Conservation (phyloP, 108 stramenopile species). For the Skeletonema costatum region DNA sequence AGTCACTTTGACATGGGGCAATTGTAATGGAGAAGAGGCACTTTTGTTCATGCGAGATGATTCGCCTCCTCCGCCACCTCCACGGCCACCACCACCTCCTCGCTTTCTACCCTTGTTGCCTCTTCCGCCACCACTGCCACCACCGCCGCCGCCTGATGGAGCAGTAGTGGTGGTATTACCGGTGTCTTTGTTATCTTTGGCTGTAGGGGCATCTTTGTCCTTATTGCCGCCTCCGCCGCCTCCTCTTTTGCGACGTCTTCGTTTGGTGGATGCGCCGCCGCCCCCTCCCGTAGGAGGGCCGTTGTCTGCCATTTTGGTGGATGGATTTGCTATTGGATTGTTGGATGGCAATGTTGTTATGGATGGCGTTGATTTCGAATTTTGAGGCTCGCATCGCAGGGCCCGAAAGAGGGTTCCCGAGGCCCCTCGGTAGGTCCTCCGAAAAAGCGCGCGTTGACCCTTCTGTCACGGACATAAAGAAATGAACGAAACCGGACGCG, state of each 20-base stretch:
- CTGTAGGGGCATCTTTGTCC: not conserved
- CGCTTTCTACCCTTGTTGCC: constrained; percentile 18
- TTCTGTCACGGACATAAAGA: not conserved
- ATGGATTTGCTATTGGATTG: not conserved
- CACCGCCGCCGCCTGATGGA: not conserved
- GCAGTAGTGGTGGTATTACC: not conserved
- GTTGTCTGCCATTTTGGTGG: constrained; percentile 3
- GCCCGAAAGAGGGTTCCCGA: no score
- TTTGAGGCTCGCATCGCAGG: no score
- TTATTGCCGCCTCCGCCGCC: not conserved
- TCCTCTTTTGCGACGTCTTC: constrained; percentile 4
- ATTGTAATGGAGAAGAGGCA: constrained; percentile 35
- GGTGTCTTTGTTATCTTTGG: not conserved
- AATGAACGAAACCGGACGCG: not conserved
- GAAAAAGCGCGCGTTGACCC: no score
- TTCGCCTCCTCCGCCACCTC: constrained; percentile 16
- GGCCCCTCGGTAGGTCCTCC: no score
- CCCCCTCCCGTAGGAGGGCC: constrained; percentile 3
- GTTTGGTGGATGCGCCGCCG: not conserved
- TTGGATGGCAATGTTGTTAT: no score
- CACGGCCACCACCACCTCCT: constrained; percentile 10
- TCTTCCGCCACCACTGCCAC: not conserved
- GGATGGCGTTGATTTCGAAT: no score
- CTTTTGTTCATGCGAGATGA: constrained; percentile 5
- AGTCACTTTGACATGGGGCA: constrained; percentile 50